phyloP scores from a whole-genome alignment of 495 filamentous ascomycete genomes.

The Lasiosphaeria hispida region DNA sequence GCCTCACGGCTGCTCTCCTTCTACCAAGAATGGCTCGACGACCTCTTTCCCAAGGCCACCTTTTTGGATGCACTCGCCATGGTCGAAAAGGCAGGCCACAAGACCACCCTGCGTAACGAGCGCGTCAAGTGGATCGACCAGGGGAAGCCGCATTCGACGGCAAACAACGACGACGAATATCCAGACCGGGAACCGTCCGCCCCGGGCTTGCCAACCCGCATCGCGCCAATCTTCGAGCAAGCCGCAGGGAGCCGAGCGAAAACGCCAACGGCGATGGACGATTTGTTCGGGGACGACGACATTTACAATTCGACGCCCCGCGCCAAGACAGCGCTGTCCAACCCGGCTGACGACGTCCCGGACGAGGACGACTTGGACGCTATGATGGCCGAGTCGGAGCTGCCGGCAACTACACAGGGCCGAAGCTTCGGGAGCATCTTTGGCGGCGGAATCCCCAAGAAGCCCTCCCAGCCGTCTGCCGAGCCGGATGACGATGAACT shows the following conservation, averaged over 20 bases:
- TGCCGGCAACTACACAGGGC: slow-evolving; percentile 15
- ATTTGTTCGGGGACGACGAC: slow-evolving; percentile 40
- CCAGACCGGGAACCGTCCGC: slow-evolving; percentile 16
- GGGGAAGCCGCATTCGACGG: slow-evolving; percentile 50
- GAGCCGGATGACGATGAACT: slow-evolving; percentile 49
- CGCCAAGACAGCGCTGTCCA: slow-evolving; percentile 11
- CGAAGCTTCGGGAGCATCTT: slow-evolving; percentile 32
- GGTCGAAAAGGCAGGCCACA: slow-evolving; percentile 91
- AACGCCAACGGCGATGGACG: slow-evolving; percentile 30
- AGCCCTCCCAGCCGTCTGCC: slow-evolving; percentile 7
- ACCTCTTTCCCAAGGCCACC: slow-evolving; percentile 90
- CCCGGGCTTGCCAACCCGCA: slow-evolving; percentile 32
- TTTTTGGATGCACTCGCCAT: slow-evolving; percentile 88
- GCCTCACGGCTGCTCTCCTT: slow-evolving; percentile 76
- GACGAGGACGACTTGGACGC: slow-evolving; percentile 53
- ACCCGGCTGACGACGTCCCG: slow-evolving; percentile 28
- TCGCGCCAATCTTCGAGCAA: slow-evolving; percentile 52
- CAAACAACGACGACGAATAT: slow-evolving; percentile 52
- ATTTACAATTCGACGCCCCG: slow-evolving; percentile 43
- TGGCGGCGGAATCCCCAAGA: slow-evolving; percentile 19
- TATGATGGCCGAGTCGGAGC: slow-evolving; percentile 47
- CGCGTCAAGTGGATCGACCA: slow-evolving; percentile 78
- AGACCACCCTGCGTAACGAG: slow-evolving; percentile 68
- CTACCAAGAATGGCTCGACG: slow-evolving; percentile 97
- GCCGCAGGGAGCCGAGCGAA: slow-evolving; percentile 16